Evolutionary conservation across 768 basidiomycete species (phyloP).

Genomic region (Dacryopinax spathularia): DNA sequence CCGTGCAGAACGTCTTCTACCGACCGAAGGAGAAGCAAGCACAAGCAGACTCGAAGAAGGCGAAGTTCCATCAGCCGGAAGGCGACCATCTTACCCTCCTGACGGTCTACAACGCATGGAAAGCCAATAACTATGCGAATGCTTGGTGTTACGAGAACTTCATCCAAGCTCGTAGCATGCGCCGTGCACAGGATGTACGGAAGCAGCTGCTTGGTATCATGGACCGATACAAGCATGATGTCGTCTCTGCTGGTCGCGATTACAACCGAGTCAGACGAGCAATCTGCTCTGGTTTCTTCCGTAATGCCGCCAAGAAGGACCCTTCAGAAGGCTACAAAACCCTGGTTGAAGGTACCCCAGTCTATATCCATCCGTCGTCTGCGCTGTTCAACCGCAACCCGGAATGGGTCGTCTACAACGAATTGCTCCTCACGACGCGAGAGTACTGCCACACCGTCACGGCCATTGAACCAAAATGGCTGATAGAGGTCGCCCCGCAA

Average conservation of each 20-base stretch:
- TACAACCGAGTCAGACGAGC: slow-evolving; percentile 87
- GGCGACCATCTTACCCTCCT: slow-evolving; percentile 86
- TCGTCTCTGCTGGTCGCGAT: slow-evolving; percentile 80
- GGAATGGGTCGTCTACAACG: slow-evolving; percentile 93
- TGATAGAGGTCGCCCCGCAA: slow-evolving; percentile 92
- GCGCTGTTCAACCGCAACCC: slow-evolving; percentile 93
- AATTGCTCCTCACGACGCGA: slow-evolving; percentile 88
- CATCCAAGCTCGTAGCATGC: slow-evolving; percentile 94
- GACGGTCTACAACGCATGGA: slow-evolving; percentile 98
- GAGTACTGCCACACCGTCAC: slow-evolving; percentile 90
- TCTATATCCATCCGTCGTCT: slow-evolving; percentile 95
- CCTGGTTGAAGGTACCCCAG: slow-evolving; percentile 92
- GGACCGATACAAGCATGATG: slow-evolving; percentile 98
- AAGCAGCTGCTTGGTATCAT: slow-evolving; percentile 97
- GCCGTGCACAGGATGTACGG: slow-evolving; percentile 90
- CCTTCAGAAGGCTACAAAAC: slow-evolving; percentile 98
- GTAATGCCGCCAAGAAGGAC: slow-evolving; percentile 97
- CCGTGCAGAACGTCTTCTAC: slow-evolving; percentile 92
- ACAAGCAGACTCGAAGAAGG: slow-evolving; percentile 98
- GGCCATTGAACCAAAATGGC: slow-evolving; percentile 94
- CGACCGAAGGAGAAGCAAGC: slow-evolving; percentile 99
- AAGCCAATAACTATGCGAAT: slow-evolving; percentile 86
- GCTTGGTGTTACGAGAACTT: slow-evolving; percentile 99
- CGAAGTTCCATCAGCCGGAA: slow-evolving; percentile 98
- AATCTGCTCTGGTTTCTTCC: slow-evolving; percentile 95